Base-by-base conservation (phyloP, 441 rosid genomes). In the Adansonia madagascariensis region DNA sequence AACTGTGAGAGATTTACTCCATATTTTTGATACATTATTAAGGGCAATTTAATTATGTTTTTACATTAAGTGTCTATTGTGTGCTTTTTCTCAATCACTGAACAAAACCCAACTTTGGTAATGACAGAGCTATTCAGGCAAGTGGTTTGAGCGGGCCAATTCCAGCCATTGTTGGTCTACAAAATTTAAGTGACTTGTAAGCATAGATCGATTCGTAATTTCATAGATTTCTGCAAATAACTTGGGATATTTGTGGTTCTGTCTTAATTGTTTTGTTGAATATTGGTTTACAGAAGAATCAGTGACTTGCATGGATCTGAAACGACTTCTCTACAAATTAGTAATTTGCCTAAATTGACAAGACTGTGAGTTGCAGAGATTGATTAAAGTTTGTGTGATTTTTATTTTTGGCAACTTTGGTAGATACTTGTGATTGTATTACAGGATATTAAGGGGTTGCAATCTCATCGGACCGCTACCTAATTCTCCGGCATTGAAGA, bases 61-160 rank as follows among this genome's bases (percentile, higher is more conserved):
- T 59, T 70, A 4, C 41, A 35, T 35, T 35, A 4, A 35, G 57
- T 8, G 17, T 1, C 17, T 22, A 3, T 55, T 8, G 5, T 31
- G 44, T 53, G 2, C n/a, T 47, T 49, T 17, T 22, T 61, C 3
- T 47, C 41, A 0, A 4, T 66, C 31, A 31, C 74, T 31, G 1
- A 39, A 50, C 44, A 59, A 46, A 47, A 35, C 41, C 44, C 49
- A 50, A 8, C 35, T 10, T 61, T 18, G 8, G 22, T 11, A 0
- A 64, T 35, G 3, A 59, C 88, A 91, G 97, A 75, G 71, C 15
- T 60, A 81, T 88, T n/a, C 85, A 86, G 27, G 95, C 73, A 63
- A 89, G 91, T 69, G 97, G 95, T 61, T 81, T 92, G 77, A 77
- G 75, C 39, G 97, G 97, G 67, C 95, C 92, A 11, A 81, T 91